These are phyloP conservation scores for Secale cereale DNA, from an alignment of 176 grass and related monocot species.

Conservation along the genomic window DNA sequence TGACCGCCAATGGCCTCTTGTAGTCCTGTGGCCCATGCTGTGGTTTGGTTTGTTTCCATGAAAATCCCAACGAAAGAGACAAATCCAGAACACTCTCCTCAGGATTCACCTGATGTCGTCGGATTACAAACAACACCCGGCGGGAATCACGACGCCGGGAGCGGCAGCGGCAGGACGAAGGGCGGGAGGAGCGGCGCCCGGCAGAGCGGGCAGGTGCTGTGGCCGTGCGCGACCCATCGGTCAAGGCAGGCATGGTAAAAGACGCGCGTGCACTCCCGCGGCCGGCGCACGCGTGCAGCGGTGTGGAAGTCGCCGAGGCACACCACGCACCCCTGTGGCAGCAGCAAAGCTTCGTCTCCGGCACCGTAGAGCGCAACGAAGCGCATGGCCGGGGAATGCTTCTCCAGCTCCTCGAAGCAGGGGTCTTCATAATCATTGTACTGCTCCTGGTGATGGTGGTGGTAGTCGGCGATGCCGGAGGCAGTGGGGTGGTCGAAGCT, in stretches of 20 bases:
- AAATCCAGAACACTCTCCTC: not conserved
- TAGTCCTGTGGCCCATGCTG: no score
- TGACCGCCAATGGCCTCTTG: not conserved
- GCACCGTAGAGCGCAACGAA: constrained; percentile 41
- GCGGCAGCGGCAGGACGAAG: constrained; percentile 2
- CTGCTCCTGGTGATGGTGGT: not conserved
- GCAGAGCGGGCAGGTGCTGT: constrained; percentile 78
- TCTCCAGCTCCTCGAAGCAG: constrained; percentile 17
- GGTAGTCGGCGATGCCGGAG: not conserved
- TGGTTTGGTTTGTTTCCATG: no score
- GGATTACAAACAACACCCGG: not conserved
- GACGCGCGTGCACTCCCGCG: constrained; percentile 61
- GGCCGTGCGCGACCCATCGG: constrained; percentile 63
- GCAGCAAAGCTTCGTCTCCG: not conserved
- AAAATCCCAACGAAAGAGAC: not conserved
- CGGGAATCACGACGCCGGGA: not conserved
- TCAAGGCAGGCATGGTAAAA: constrained; percentile 80
- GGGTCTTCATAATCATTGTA: no score
- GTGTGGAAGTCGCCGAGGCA: constrained; percentile 75
- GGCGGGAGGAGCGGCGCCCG: constrained; percentile 46
- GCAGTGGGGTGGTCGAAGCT: not conserved
- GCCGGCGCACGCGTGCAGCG: constrained; percentile 58
- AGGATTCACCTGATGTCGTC: not conserved
- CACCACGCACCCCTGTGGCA: constrained; percentile 45
- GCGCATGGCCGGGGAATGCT: constrained; percentile 53